A percentile compares a stretch with the other conserved stretches of the same genome.
Evolutionary conservation across 106 monocot species (phyloP).

Genomic region (Narthecium ossifragum): DNA sequence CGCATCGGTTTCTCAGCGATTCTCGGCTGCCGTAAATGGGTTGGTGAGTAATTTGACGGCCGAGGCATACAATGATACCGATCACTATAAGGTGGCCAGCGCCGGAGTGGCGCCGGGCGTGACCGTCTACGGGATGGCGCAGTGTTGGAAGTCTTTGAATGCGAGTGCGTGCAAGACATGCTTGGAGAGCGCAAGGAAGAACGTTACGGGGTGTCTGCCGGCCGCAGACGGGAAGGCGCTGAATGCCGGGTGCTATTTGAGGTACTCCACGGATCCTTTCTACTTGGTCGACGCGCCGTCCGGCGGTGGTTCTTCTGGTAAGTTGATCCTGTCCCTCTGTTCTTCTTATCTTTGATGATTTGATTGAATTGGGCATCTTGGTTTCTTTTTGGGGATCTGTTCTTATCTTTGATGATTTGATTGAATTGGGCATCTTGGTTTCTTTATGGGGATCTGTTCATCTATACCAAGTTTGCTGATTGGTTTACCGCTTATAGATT

Average conservation of each 20-base stretch:
- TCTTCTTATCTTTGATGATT: too few relatives aligned
- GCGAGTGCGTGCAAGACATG: slow-evolving; percentile 33
- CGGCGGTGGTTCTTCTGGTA: slow-evolving; percentile 5
- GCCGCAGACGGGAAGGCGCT: slow-evolving; percentile 43
- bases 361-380: too few relatives aligned
- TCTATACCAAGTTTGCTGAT: too few relatives aligned
- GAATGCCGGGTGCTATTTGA: slow-evolving; percentile 58
- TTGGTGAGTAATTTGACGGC: slow-evolving; percentile 35
- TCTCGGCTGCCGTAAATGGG: slow-evolving; percentile 1
- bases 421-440: too few relatives aligned
- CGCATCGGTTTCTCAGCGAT: neutral
- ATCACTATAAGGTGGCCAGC: slow-evolving; percentile 24
- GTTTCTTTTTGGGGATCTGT: too few relatives aligned
- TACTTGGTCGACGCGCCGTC: slow-evolving; percentile 13
- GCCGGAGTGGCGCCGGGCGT: slow-evolving; percentile 5
- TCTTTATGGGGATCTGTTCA: too few relatives aligned
- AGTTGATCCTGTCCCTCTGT: too few relatives aligned
- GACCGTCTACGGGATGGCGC: slow-evolving; percentile 43
- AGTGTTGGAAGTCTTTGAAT: slow-evolving; percentile 58
- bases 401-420: too few relatives aligned
- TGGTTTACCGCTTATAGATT: too few relatives aligned
- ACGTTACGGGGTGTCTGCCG: slow-evolving; percentile 27
- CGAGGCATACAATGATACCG: neutral
- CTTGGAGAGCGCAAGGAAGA: slow-evolving; percentile 26
- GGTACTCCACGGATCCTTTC: slow-evolving; percentile 56